Evolutionary conservation across 768 basidiomycete genomes (phyloP).

Genomic region (Podaxis rugospora): DNA sequence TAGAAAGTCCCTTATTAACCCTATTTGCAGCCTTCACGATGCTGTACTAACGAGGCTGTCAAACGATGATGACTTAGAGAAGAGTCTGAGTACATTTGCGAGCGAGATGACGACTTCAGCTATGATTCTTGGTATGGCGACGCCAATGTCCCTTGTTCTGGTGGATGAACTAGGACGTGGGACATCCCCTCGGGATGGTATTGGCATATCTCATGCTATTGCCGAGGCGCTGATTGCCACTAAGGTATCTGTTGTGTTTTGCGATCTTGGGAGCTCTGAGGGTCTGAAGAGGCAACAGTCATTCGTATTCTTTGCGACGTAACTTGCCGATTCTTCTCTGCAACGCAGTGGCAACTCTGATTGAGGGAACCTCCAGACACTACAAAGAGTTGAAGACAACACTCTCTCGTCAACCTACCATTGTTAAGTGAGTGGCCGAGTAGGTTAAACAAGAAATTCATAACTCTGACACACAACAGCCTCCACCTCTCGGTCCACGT

Average conservation of each 20-base stretch:
- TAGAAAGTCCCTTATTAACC: background rate
- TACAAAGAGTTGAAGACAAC: constrained; percentile 78
- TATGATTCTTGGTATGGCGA: constrained; percentile 84
- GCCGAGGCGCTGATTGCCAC: constrained; percentile 69
- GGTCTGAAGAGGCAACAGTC: constrained; percentile 37
- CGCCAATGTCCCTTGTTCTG: constrained; percentile 66
- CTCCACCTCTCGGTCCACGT: constrained; percentile 83
- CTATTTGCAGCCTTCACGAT: constrained; percentile 62
- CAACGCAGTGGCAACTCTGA: background rate
- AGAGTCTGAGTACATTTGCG: constrained; percentile 89
- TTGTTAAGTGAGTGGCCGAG: constrained; percentile 60
- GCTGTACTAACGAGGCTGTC: constrained; percentile 82
- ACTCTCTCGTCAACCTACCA: constrained; percentile 70
- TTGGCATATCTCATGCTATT: constrained; percentile 82
- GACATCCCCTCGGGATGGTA: constrained; percentile 78
- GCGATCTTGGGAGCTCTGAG: background rate
- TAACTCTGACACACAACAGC: constrained; percentile 33
- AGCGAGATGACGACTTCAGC: constrained; percentile 91
- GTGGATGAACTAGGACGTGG: constrained; percentile 94
- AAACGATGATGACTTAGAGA: constrained; percentile 92
- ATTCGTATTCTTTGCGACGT: constrained; percentile 93
- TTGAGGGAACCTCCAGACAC: constrained; percentile 42
- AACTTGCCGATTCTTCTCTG: constrained; percentile 14
- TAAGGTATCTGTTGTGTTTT: constrained; percentile 46
- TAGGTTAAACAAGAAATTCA: background rate